Evolutionary conservation across 2,329 filamentous ascomycete genomes (phyloP).

Genomic region (Lachnellula arida): DNA sequence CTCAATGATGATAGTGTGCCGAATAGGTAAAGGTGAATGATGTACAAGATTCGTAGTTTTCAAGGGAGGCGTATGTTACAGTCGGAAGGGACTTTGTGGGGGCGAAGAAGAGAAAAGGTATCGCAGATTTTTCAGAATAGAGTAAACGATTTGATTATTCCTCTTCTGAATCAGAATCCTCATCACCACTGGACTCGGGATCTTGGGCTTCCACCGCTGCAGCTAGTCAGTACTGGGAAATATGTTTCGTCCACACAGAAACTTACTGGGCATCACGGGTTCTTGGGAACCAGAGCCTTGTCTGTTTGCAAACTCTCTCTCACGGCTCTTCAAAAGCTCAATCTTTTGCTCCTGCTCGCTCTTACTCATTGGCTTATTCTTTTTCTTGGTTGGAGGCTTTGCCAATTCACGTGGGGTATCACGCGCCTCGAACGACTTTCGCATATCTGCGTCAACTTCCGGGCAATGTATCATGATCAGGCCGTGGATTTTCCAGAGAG

Average conservation of each 20-base stretch:
- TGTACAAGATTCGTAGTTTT: constrained; percentile 2
- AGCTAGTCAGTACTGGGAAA: constrained; percentile 11
- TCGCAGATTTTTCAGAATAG: neutral
- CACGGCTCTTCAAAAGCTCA: constrained; percentile 55
- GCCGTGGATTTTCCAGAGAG: constrained; percentile 50
- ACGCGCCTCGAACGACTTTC: constrained; percentile 23
- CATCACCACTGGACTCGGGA: constrained; percentile 47
- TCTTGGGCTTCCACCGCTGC: constrained; percentile 31
- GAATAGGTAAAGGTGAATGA: constrained; percentile 1
- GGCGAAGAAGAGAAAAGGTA: neutral
- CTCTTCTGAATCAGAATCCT: constrained; percentile 50
- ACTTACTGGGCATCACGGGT: constrained; percentile 33
- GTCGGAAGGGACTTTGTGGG: neutral
- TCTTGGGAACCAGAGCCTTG: constrained; percentile 35
- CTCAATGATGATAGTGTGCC: neutral
- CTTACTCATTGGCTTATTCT: constrained; percentile 73
- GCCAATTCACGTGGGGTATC: constrained; percentile 27
- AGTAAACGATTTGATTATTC: constrained; percentile 20
- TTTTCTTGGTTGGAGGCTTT: constrained; percentile 43
- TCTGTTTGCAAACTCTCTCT: constrained; percentile 40
- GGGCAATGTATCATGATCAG: constrained; percentile 47
- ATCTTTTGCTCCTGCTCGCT: constrained; percentile 66
- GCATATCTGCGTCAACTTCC: constrained; percentile 36
- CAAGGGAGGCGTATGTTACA: constrained; percentile 1
- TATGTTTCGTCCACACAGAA: neutral